Evolutionary conservation across 1,284 basidiomycete species (phyloP).

Genomic region (Leucoagaricus sp.): DNA sequence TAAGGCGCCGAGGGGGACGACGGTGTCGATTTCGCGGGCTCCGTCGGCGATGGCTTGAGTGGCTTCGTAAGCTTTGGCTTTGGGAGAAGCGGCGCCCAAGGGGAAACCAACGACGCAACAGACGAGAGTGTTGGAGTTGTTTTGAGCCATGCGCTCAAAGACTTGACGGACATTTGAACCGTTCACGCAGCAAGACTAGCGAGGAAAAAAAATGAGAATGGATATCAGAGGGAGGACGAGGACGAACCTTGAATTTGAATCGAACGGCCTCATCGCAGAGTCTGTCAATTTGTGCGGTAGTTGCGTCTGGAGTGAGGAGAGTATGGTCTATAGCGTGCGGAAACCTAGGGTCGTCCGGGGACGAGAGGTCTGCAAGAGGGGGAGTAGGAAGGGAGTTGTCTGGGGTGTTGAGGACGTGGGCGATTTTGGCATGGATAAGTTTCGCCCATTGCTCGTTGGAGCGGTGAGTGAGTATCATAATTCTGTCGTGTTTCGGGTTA

Average conservation of each 20-base stretch:
- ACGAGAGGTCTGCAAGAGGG: slow-evolving; percentile 24
- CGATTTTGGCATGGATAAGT: slow-evolving; percentile 32
- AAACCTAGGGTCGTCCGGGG: slow-evolving; percentile 30
- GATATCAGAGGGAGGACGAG: neutral
- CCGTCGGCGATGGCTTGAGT: slow-evolving; percentile 43
- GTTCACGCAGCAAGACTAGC: slow-evolving; percentile 51
- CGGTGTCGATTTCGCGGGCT: slow-evolving; percentile 50
- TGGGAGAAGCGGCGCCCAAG: slow-evolving; percentile 42
- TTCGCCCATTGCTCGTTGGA: slow-evolving; percentile 37
- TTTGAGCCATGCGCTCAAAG: slow-evolving; percentile 30
- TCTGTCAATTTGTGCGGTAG: slow-evolving; percentile 41
- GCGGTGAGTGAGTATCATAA: slow-evolving; percentile 12
- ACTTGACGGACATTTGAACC: slow-evolving; percentile 43
- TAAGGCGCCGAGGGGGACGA: slow-evolving; percentile 46
- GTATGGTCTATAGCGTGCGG: slow-evolving; percentile 45
- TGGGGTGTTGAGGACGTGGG: slow-evolving; percentile 25
- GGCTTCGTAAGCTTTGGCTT: slow-evolving; percentile 46
- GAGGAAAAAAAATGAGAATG: neutral
- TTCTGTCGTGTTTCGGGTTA: neutral
- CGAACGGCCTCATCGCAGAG: slow-evolving; percentile 47
- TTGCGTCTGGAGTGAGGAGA: slow-evolving; percentile 48
- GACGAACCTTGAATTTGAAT: slow-evolving; percentile 46
- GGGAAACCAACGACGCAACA: slow-evolving; percentile 52
- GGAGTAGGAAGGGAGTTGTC: neutral
- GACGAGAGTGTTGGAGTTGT: slow-evolving; percentile 36